A percentile compares a stretch with the other conserved stretches of the same genome.
phyloP scores from a whole-genome alignment of 2,329 filamentous ascomycete species.

The Xylogone sp. region DNA sequence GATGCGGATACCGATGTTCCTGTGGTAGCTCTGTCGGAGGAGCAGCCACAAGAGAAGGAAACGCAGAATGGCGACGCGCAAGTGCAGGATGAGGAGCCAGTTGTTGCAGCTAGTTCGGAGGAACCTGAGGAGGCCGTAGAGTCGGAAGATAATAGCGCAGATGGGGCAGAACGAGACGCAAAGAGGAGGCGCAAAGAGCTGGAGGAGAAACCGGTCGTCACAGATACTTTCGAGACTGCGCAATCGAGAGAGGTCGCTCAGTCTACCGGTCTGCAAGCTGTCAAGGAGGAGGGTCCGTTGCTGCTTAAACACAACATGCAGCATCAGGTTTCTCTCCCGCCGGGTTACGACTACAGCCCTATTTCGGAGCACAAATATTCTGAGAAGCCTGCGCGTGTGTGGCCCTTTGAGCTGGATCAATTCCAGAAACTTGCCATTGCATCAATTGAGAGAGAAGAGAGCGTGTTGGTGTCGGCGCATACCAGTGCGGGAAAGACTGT shows the following conservation, averaged over 20 bases:
- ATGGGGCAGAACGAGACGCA: conserved; percentile 45
- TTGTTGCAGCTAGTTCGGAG: conserved; percentile 2
- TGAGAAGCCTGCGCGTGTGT: conserved; percentile 76
- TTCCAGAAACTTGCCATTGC: conserved; percentile 95
- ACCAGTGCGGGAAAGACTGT: conserved; percentile 98
- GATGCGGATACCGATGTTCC: too few species aligned
- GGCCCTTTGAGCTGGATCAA: conserved; percentile 89
- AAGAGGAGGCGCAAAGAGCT: conserved; percentile 65
- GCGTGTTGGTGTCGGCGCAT: conserved; percentile 93
- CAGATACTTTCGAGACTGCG: conserved; percentile 92
- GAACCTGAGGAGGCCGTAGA: conserved; percentile 28
- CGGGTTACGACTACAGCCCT: conserved; percentile 92
- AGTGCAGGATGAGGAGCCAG: conserved; percentile 33
- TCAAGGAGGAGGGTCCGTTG: conserved; percentile 49
- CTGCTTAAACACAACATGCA: conserved; percentile 96
- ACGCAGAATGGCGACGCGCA: conserved; percentile 69
- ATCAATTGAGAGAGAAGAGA: conserved; percentile 94
- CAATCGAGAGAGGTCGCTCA: conserved; percentile 87
- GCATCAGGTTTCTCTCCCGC: conserved; percentile 93
- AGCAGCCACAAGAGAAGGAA: conserved; percentile 56
- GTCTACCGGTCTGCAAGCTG: conserved; percentile 26
- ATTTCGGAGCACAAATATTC: conserved; percentile 93
- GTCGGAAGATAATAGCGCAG: conserved; percentile 36
- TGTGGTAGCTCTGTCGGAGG: conserved; percentile 39
- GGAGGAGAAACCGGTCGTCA: conserved; percentile 73